Evolutionary conservation across 306 rosid species (phyloP), one percentile per base, ranked within the genome.

Genomic region (Citrullus colocynthis): DNA sequence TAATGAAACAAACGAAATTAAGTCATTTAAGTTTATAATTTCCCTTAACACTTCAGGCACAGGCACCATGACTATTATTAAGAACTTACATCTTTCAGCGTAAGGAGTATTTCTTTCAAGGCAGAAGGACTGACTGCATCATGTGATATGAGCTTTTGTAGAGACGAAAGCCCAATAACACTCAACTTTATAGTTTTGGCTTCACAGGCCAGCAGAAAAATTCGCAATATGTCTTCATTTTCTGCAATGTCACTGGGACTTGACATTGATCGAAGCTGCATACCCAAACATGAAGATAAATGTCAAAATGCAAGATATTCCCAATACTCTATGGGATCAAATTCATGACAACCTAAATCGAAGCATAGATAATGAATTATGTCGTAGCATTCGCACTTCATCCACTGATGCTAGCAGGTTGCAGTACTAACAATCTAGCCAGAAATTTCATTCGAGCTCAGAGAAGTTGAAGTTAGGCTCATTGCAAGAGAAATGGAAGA

Each of bases 181-280:
- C 98, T 95, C 84, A 92, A 87, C 85, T 92, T 95, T 60, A 94
- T 86, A 49, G 90, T 89, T 75, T 85, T 90, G 81, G 92, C 91
- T 84, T 88, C 98, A 77, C 98, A 94, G 11, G 98, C 98, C 93
- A 88, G 85, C 84, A 92, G 82, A 87, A 94, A 94, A 41, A 94
- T 94, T 74, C 93, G 83, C 78, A 94, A 30, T 82, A 94, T 95
- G 83, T 95, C 98, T 45, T 92, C 98, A 81, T 92, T 95, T 14
- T 90, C 90, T 3, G 93, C 96, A 83, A 95, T 95, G 80, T 95
- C 98, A 78, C 91, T 69, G 52, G 98, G 95, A 82, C 89, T 92
- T 45, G 96, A 85, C 86, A 92, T 82, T 13, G 93, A 76, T 48
- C 97, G 95, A 55, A 95, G 98, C 98, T 95, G 97, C 87, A 88